Conservation (phyloP, 352 stramenopile species). For the Pythium aristosporum region DNA sequence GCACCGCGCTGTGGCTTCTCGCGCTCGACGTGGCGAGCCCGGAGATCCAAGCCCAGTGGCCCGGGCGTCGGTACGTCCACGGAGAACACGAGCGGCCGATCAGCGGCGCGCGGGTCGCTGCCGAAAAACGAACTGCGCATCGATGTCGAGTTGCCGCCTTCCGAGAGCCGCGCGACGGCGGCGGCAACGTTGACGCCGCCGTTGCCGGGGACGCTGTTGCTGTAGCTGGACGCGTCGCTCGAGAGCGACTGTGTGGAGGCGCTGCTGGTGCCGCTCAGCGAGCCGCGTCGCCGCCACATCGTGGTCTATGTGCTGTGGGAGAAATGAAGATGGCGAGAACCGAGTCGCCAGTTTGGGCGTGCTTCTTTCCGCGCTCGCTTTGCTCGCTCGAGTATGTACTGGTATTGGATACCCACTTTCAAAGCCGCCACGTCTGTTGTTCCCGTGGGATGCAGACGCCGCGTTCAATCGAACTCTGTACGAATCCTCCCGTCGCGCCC, state of each 20-base stretch:
- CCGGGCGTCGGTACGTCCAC: conserved; percentile 71
- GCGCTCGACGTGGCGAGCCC: conserved; percentile 68
- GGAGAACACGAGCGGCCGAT: conserved; percentile 66
- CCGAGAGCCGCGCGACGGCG: conserved; percentile 28
- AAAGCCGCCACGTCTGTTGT: neutral
- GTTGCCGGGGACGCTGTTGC: neutral
- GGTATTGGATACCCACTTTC: neutral
- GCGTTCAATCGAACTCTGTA: too few relatives aligned
- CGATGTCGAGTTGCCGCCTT: conserved; percentile 21
- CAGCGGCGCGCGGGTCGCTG: conserved; percentile 52
- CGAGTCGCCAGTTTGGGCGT: neutral
- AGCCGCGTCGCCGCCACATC: conserved; percentile 29
- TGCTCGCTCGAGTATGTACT: neutral
- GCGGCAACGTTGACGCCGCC: neutral
- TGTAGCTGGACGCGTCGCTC: neutral
- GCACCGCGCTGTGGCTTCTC: conserved; percentile 73
- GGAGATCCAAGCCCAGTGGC: conserved; percentile 70
- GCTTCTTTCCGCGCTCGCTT: neutral
- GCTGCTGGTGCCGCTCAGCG: conserved; percentile 23
- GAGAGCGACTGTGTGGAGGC: neutral
- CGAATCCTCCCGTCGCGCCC: neutral
- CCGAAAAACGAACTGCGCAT: conserved; percentile 43
- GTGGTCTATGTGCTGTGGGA: neutral
- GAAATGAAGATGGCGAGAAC: neutral
- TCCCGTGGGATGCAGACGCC: neutral